Percentiles rank a stretch among this genome's conserved stretches.
Conservation (phyloP, 2,329 filamentous ascomycete species). For the Tolypocladium ovalisporum region DNA sequence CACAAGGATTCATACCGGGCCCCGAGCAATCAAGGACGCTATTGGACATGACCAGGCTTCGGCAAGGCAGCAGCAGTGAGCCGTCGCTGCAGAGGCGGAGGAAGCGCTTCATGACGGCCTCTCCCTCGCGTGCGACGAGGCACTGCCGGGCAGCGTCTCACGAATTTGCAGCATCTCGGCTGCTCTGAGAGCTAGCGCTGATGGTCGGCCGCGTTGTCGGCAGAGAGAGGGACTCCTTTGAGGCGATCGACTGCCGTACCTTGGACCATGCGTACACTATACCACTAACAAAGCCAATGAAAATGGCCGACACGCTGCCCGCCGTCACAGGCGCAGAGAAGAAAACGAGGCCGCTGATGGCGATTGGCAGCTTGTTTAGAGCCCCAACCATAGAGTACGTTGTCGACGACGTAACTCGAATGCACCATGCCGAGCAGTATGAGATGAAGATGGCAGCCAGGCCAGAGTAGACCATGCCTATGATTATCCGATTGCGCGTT, state of each 20-base stretch:
- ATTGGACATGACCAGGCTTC: neutral
- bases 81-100: neutral
- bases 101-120: neutral
- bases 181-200: conserved; percentile 87
- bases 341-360: conserved; percentile 84
- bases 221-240: conserved; percentile 44
- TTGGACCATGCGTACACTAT: conserved; percentile 61
- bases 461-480: conserved; percentile 90
- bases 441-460: conserved; percentile 94
- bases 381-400: conserved; percentile 99
- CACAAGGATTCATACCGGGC: neutral
- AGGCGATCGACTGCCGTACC: conserved; percentile 61
- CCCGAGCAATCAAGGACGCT: neutral
- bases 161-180: conserved; percentile 67
- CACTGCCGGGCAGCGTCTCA: conserved; percentile 6
- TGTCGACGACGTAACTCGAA: conserved; percentile 91
- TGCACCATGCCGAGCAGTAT: conserved; percentile 97
- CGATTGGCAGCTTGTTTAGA: conserved; percentile 97
- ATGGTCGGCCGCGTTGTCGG: conserved; percentile 59
- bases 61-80: neutral
- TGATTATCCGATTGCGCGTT: conserved; percentile 65
- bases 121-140: neutral
- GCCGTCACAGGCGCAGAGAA: conserved; percentile 90
- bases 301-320: conserved; percentile 83
- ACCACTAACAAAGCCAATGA: conserved; percentile 82